Percentiles rank a stretch among this genome's conserved stretches.
phyloP scores from a whole-genome alignment of 1,284 basidiomycete species.

The Inonotus hispidus region DNA sequence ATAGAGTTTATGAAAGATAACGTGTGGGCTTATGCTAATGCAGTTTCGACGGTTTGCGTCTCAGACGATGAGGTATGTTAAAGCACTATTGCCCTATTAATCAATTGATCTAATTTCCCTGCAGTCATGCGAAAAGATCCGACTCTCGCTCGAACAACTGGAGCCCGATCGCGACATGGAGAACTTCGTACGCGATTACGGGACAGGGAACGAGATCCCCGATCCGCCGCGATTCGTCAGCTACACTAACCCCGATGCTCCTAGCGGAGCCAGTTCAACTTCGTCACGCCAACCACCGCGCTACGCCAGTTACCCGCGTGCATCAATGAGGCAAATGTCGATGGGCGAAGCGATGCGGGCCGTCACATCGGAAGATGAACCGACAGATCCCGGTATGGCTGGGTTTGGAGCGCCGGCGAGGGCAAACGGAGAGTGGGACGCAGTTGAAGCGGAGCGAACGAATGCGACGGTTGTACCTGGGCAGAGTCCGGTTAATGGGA shows the following conservation, averaged over 20 bases:
- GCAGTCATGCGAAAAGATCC: constrained; percentile 85
- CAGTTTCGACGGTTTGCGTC: constrained; percentile 93
- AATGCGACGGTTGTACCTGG: constrained; percentile 25
- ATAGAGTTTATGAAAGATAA: constrained; percentile 93
- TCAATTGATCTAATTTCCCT: constrained; percentile 11
- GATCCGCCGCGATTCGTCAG: constrained; percentile 82
- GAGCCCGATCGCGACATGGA: constrained; percentile 82
- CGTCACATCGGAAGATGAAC: constrained; percentile 37
- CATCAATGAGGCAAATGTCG: constrained; percentile 43
- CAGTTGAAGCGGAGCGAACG: constrained; percentile 20
- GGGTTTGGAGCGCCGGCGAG: constrained; percentile 61
- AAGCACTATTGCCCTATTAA: background rate
- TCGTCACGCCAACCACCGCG: constrained; percentile 48
- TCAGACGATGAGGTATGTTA: constrained; percentile 86
- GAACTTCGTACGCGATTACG: constrained; percentile 79
- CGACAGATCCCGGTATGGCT: constrained; percentile 46
- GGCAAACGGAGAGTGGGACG: constrained; percentile 23
- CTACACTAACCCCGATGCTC: constrained; percentile 57
- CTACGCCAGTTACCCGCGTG: constrained; percentile 53
- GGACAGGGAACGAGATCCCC: constrained; percentile 80
- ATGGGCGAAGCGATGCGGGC: constrained; percentile 28
- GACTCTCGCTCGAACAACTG: constrained; percentile 77
- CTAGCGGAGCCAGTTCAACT: constrained; percentile 42
- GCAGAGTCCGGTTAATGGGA: constrained; percentile 29
- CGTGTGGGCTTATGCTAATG: constrained; percentile 95